Evolutionary conservation across 2,329 filamentous ascomycete species (phyloP).

Genomic region (Coleophoma cylindrospora): DNA sequence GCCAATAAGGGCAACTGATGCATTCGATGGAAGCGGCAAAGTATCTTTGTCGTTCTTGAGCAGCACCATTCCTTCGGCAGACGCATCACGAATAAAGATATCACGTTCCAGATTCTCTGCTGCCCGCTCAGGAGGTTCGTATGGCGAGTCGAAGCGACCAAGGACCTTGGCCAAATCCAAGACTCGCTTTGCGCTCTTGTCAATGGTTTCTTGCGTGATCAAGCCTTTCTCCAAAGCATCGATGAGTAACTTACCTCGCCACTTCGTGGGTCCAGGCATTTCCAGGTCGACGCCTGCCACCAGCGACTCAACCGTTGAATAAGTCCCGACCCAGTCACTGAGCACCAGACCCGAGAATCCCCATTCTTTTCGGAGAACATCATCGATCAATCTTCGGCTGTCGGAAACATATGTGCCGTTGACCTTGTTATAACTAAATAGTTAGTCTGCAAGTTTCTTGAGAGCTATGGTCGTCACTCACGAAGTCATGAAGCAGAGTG

Average conservation of each 20-base stretch:
- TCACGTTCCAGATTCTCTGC: slow-evolving; percentile 16
- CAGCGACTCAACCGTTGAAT: slow-evolving; percentile 15
- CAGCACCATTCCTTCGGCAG: slow-evolving; percentile 18
- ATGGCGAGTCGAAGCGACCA: background rate
- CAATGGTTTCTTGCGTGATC: slow-evolving; percentile 1
- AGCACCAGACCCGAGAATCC: slow-evolving; percentile 26
- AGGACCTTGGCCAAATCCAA: slow-evolving; percentile 4
- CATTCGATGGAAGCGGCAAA: slow-evolving; percentile 11
- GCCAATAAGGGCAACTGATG: background rate
- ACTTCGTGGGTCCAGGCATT: slow-evolving; percentile 26
- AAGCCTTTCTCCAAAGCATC: slow-evolving; percentile 1
- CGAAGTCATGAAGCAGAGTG: slow-evolving; percentile 23
- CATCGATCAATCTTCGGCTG: slow-evolving; percentile 20
- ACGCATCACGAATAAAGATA: slow-evolving; percentile 36
- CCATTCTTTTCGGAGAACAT: slow-evolving; percentile 26
- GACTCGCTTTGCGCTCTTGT: slow-evolving; percentile 5
- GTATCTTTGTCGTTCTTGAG: slow-evolving; percentile 18
- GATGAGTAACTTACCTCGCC: slow-evolving; percentile 10
- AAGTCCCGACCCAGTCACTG: slow-evolving; percentile 27
- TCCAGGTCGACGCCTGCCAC: slow-evolving; percentile 28
- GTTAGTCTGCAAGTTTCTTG: background rate
- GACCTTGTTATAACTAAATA: slow-evolving; percentile 24
- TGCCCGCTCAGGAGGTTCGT: slow-evolving; percentile 6
- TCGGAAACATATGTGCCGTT: slow-evolving; percentile 24
- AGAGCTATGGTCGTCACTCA: background rate